Percentiles rank a stretch among this genome's conserved stretches.
These are phyloP conservation scores for Helianthus annuus DNA, from an alignment of 129 eudicot species.

Conservation along the genomic window HanXRQr2.0-SUNRISE NC_035445.2:69170125-69170624, in stretches of 20 bases:
- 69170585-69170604: not conserved
- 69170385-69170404: not conserved
- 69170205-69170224: too few relatives aligned
- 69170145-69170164: too few relatives aligned
- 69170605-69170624: not conserved
- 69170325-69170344: not conserved
- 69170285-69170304: not conserved
- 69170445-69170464: not conserved
- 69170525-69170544: not conserved
- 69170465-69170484: not conserved
- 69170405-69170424: not conserved
- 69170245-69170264: not conserved
- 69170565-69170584: not conserved
- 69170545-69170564: not conserved
- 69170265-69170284: not conserved
- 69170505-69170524: not conserved
- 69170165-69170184: too few relatives aligned
- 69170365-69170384: not conserved
- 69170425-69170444: not conserved
- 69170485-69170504: not conserved
- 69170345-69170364: not conserved
- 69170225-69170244: not conserved
- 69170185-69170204: too few relatives aligned
- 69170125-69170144: too few relatives aligned
- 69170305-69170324: not conserved